Base-by-base conservation (phyloP, 768 basidiomycete genomes). In the Boletus pseudo-olivaceus region DNA sequence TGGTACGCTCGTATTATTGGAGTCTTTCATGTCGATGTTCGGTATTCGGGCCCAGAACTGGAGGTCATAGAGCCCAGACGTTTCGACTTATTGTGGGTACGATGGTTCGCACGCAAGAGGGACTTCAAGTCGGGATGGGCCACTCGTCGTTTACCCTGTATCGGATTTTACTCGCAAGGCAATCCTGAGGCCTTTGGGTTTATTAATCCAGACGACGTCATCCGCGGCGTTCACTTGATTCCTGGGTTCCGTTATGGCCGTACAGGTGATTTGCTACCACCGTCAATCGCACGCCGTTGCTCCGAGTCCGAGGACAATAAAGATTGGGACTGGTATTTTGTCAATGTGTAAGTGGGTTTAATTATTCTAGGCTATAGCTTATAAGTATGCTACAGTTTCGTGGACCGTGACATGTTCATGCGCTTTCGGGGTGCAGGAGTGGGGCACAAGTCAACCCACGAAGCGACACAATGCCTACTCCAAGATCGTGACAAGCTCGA, bases 1-100 rank as follows among this genome's bases (percentile, higher is more conserved):
- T 75, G 72, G 73, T 79, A 79, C 23, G 38, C 54, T 0, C 38
- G 10, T 0, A 51, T 59, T 0, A 45, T 61, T 11, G 54, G 58
- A 1, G 30, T 61, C 0, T 61, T 61, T 20, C 58, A 61, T 3
- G 0, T 53, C 0, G 40, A 50, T 12, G 15, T 58, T 23, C 12
- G 29, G 27, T 52, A 14, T 11, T 10, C 43, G 17, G 34, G 11
- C n/a, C n/a, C n/a, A n/a, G n/a, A n/a, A n/a, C n/a, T n/a, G n/a
- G n/a, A n/a, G n/a, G n/a, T n/a, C n/a, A n/a, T n/a, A 32, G 0
- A 8, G 26, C 4, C 43, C 4, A 43, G 17, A 34, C 15, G 20
- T 10, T 43, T 54, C 30, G 3, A 54, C 10, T 1, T 51, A 7
- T 27, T 54, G 0, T 54, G 40, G 27, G 20, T 54, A 1, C 4